Conservation (phyloP, 331 rosid species). For the Pyrus hybrid region DNA sequence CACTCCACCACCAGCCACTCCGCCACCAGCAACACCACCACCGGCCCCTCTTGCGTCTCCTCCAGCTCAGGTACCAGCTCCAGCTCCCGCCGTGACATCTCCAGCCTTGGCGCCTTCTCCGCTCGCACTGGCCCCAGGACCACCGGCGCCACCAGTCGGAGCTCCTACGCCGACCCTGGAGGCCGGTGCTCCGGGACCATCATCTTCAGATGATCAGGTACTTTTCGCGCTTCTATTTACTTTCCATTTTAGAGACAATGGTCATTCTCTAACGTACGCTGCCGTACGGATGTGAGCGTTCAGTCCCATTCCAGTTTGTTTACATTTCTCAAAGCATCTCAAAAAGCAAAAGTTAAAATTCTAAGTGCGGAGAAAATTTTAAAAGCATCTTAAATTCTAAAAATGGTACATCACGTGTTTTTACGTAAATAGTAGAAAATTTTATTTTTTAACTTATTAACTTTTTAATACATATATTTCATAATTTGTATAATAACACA, state of each 20-base stretch:
- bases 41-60: constrained; percentile 23
- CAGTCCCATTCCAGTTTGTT: background rate
- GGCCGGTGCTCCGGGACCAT: constrained; percentile 25
- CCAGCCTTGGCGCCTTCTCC: constrained; percentile 37
- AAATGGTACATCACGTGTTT: no score
- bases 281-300: background rate
- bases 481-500: no score
- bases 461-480: no score
- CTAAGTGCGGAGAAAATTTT: no score
- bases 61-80: constrained; percentile 36
- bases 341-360: background rate
- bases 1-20: constrained; percentile 20
- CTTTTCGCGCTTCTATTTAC: background rate
- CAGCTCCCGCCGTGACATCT: constrained; percentile 18
- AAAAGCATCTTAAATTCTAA: no score
- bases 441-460: no score
- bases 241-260: background rate
- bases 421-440: no score
- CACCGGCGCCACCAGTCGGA: constrained; percentile 26
- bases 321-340: background rate
- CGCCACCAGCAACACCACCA: constrained; percentile 27
- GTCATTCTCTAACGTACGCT: background rate
- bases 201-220: constrained; percentile 40
- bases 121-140: constrained; percentile 18
- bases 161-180: constrained; percentile 36